phyloP scores from a whole-genome alignment of 306 rosid species.

The Cicer pinnatifidum region DNA sequence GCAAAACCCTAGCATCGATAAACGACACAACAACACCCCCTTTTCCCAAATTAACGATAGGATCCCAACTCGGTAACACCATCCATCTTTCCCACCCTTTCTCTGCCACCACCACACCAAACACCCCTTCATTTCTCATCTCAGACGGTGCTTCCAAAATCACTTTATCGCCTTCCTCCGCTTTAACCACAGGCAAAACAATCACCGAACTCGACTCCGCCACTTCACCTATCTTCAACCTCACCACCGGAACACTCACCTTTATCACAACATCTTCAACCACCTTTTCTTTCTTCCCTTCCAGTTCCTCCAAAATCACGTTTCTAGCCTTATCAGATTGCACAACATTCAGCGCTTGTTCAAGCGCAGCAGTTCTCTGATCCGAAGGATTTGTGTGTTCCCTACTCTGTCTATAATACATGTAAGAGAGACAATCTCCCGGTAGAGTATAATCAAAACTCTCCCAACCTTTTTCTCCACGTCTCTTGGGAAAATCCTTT shows the following conservation, averaged over 20 bases:
- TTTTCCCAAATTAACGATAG: constrained; percentile 51
- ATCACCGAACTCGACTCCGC: constrained; percentile 73
- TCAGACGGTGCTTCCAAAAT: constrained; percentile 74
- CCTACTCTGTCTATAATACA: constrained; percentile 70
- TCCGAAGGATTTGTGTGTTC: constrained; percentile 58
- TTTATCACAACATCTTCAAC: background rate
- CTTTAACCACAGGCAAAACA: constrained; percentile 71
- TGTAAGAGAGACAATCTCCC: constrained; percentile 74
- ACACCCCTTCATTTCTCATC: constrained; percentile 61
- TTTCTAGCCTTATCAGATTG: constrained; percentile 59
- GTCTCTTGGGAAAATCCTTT: constrained; percentile 74
- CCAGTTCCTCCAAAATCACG: constrained; percentile 39
- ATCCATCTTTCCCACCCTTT: constrained; percentile 92
- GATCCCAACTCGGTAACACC: constrained; percentile 78
- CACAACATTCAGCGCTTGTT: constrained; percentile 61
- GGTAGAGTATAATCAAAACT: constrained; percentile 62
- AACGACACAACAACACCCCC: constrained; percentile 81
- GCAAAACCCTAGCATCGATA: constrained; percentile 74
- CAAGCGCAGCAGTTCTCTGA: constrained; percentile 52
- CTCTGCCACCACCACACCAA: constrained; percentile 78
- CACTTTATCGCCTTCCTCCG: constrained; percentile 55
- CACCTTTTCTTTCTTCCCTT: constrained; percentile 16
- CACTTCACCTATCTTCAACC: constrained; percentile 82
- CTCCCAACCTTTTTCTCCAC: constrained; percentile 73
- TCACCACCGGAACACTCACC: constrained; percentile 74